Evolutionary conservation across 2,329 filamentous ascomycete genomes (phyloP).

Genomic region (Orbilia blumenaviensis): DNA sequence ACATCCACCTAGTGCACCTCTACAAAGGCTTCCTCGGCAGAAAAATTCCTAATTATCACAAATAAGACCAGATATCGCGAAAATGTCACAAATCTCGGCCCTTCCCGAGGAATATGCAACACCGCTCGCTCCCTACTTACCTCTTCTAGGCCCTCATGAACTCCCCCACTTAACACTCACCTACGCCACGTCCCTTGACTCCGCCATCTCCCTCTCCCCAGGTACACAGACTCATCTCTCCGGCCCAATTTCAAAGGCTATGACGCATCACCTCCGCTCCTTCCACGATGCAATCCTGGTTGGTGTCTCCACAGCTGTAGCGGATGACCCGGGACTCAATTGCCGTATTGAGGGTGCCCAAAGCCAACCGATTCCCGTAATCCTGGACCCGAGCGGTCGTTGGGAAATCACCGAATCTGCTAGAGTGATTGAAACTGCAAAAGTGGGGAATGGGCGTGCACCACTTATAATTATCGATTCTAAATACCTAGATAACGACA

Average conservation of each 20-base stretch:
- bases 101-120: constrained; percentile 30
- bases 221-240: constrained; percentile 85
- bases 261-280: constrained; percentile 90
- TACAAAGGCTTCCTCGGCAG: no score
- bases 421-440: constrained; percentile 73
- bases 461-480: constrained; percentile 72
- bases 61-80: background rate
- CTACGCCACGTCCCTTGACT: constrained; percentile 90
- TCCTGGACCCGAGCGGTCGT: constrained; percentile 80
- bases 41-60: no score
- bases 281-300: constrained; percentile 85
- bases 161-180: constrained; percentile 76
- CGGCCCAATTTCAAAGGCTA: constrained; percentile 81
- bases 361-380: constrained; percentile 77
- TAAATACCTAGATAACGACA: background rate
- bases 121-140: constrained; percentile 56
- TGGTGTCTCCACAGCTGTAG: constrained; percentile 82
- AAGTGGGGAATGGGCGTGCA: constrained; percentile 72
- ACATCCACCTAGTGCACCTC: no score
- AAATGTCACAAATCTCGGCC: constrained; percentile 26
- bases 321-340: constrained; percentile 86
- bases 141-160: constrained; percentile 18
- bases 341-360: constrained; percentile 75
- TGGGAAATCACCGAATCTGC: constrained; percentile 71
- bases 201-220: constrained; percentile 76